A percentile compares a stretch with the other conserved stretches of the same genome.
Conservation (phyloP, 768 basidiomycete genomes). For the Tulasnella sp. region DNA sequence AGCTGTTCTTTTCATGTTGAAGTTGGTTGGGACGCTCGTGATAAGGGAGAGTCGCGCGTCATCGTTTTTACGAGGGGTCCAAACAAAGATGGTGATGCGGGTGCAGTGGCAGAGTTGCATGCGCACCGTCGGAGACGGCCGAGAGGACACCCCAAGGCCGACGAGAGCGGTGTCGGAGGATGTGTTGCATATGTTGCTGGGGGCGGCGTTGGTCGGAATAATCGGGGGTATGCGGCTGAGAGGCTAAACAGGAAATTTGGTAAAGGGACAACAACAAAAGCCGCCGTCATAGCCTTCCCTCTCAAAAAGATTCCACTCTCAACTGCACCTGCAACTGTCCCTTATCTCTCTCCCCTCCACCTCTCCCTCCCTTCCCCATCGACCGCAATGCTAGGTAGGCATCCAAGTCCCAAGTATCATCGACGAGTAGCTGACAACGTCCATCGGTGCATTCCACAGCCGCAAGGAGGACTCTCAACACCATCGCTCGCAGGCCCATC, state of each 20-base stretch:
- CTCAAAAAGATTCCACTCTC: slow-evolving; percentile 1
- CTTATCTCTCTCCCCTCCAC: background rate
- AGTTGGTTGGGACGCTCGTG: background rate
- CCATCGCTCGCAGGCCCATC: background rate
- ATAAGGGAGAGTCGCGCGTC: background rate
- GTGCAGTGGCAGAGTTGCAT: background rate
- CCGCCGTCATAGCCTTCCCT: background rate
- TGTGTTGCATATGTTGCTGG: background rate
- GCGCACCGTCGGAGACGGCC: background rate
- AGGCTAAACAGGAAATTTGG: background rate
- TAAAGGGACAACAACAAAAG: background rate
- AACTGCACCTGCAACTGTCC: background rate
- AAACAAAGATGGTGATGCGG: background rate
- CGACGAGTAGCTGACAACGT: background rate
- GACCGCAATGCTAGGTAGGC: background rate
- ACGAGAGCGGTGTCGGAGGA: background rate
- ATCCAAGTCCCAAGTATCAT: background rate
- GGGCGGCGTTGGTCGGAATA: background rate
- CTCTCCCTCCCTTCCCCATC: background rate
- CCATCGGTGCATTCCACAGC: background rate
- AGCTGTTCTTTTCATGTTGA: background rate
- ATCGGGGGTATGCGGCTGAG: background rate
- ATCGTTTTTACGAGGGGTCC: background rate
- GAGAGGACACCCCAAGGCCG: background rate
- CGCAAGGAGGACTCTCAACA: background rate